Evolutionary conservation across 169 alveolate genomes (phyloP), one percentile per base, ranked within the genome.

Genomic region (Eimeria falciformis): DNA sequence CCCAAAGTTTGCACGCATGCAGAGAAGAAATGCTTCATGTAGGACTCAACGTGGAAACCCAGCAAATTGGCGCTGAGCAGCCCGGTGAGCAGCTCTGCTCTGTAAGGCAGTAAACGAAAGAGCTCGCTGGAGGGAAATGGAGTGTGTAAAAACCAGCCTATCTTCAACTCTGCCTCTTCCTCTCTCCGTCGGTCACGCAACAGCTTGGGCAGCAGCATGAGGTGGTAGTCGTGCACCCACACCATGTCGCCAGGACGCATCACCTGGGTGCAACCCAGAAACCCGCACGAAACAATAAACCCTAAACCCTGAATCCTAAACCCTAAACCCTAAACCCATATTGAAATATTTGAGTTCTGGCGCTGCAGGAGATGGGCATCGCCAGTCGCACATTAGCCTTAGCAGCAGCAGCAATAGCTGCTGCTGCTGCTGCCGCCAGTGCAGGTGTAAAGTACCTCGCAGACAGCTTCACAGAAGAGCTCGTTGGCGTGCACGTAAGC

Each of bases 41-140:
- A 98, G 85, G 97, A 99, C 94, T 97, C 98, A 37, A 95, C 93
- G 90, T 98, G 99, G 94, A 97, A 98, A 0, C 99, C 84, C 25
- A 98, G 96, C 81, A 98, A 84, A 92, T 97, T 98, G 81, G 99
- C 98, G 83, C 97, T 94, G 40, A 98, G 95, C 95, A 98, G 92
- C 56, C 99, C 96, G 65, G 98, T 94, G n/a, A 98, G 90, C 14
- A 98, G 77, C 83, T 97, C 98, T 65, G 96, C 98, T 73, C 99
- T 91, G 75, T 95, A 97, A 1, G 99, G 98, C 55, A 97, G 94
- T 58, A 97, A 95, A 65, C 97, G 94, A 82, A 95, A 98, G 17
- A 98, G 91, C 85, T 97, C 99, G 33, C 85, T 93, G 91, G 98
- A 95, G 5, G 99, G 99, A 87, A 98, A 98, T 25, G 99, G 98